phyloP scores from a whole-genome alignment of 805 yeast species.

The Diddensiella santjacobensis region DNA sequence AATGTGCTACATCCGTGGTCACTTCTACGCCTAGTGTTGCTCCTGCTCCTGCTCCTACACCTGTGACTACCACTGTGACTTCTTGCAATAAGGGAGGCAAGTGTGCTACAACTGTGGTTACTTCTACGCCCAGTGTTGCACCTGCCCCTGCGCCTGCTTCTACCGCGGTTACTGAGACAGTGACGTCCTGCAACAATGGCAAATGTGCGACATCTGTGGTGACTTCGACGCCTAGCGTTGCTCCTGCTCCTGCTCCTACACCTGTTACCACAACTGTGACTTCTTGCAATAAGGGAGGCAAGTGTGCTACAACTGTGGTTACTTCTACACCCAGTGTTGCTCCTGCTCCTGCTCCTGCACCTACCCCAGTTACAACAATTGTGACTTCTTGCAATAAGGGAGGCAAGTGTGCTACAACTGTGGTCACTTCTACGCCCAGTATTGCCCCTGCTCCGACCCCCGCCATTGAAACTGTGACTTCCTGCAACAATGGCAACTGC shows the following conservation, averaged over 20 bases:
- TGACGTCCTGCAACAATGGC: conserved; percentile 4
- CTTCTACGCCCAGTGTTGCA: neutral
- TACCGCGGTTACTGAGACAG: conserved; percentile 1
- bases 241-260: conserved; percentile 1
- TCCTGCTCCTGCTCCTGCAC: conserved; percentile 1
- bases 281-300: neutral
- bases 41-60: conserved; percentile 2
- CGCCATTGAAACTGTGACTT: neutral
- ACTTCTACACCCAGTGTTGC: neutral
- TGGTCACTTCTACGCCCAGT: neutral
- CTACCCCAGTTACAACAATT: conserved; percentile 4
- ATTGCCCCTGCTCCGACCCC: conserved; percentile 1
- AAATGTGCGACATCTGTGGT: neutral
- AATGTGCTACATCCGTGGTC: conserved; percentile 2
- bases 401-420: neutral
- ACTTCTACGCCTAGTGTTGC: neutral
- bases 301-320: neutral
- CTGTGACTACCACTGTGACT: conserved; percentile 2
- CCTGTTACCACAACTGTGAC: neutral
- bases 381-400: neutral
- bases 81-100: neutral
- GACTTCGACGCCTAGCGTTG: neutral
- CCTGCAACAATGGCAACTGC: conserved; percentile 1
- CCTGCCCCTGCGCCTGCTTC: conserved; percentile 3
- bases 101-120: conserved; percentile 1